These are phyloP conservation scores for Cytospora chrysosperma DNA, from an alignment of 2,329 filamentous ascomycete species.

Conservation along the genomic window DNA sequence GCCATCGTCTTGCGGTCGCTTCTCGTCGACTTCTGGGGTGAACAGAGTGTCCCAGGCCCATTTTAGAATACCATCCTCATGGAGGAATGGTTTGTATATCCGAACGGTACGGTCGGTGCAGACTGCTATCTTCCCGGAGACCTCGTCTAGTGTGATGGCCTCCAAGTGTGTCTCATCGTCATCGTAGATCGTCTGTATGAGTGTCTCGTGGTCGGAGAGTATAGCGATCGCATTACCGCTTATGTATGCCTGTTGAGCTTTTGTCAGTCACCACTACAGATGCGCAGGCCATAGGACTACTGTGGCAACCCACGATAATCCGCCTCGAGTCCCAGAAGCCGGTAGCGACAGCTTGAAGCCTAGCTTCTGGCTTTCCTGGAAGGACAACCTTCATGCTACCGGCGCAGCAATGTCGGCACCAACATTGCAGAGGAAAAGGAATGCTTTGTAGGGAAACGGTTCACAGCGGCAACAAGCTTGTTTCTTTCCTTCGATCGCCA, in stretches of 20 bases:
- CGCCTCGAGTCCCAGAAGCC: constrained; percentile 44
- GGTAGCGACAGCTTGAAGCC: constrained; percentile 47
- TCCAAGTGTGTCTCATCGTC: constrained; percentile 68
- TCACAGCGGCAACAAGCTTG: neutral
- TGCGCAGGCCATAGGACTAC: neutral
- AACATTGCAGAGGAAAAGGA: constrained; percentile 19
- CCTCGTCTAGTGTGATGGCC: constrained; percentile 77
- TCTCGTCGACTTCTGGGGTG: constrained; percentile 34
- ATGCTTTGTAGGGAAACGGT: neutral
- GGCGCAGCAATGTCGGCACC: constrained; percentile 12
- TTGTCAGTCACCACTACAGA: neutral
- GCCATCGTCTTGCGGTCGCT: constrained; percentile 28
- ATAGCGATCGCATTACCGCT: constrained; percentile 86
- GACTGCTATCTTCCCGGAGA: constrained; percentile 79
- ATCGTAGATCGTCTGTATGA: constrained; percentile 89
- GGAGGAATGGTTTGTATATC: constrained; percentile 74
- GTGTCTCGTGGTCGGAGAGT: constrained; percentile 68
- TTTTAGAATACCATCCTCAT: constrained; percentile 70
- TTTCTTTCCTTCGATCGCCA: neutral
- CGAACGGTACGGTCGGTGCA: constrained; percentile 67
- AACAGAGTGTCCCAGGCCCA: constrained; percentile 66
- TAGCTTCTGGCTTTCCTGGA: constrained; percentile 48
- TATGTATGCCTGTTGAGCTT: constrained; percentile 73
- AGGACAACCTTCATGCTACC: constrained; percentile 48
- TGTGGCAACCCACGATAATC: constrained; percentile 35